phyloP scores from a whole-genome alignment of 1,284 basidiomycete genomes.

The Stygiomarasmius scandens region DNA sequence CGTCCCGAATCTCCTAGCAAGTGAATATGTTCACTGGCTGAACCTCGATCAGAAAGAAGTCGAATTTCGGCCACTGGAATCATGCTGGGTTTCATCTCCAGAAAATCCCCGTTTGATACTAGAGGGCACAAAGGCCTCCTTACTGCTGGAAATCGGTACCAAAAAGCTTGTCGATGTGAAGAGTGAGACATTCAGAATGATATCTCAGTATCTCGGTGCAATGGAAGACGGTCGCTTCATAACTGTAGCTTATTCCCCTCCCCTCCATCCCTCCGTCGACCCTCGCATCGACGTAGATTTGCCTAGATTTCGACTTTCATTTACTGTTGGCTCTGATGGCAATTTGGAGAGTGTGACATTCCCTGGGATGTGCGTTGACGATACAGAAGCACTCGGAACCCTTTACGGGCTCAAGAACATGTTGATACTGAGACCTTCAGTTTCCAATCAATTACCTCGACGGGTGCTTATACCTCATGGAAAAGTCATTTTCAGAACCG shows the following conservation, averaged over 20 bases:
- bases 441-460: not conserved
- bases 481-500: not conserved
- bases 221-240: not conserved
- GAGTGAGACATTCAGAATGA: constrained; percentile 32
- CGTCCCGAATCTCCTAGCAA: constrained; percentile 36
- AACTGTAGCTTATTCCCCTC: not conserved
- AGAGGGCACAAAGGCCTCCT: not conserved
- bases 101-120: not conserved
- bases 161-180: constrained; percentile 30
- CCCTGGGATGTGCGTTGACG: constrained; percentile 7
- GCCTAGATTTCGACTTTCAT: not conserved
- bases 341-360: constrained; percentile 3
- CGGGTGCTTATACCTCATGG: not conserved
- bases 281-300: not conserved
- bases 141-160: not conserved
- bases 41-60: constrained; percentile 29
- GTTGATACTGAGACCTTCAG: not conserved
- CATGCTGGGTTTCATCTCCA: constrained; percentile 17
- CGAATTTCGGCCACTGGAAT: constrained; percentile 38
- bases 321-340: not conserved
- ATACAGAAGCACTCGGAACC: not conserved
- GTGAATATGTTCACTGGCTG: constrained; percentile 43
- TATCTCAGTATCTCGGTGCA: constrained; percentile 29
- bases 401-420: not conserved
- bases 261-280: not conserved